Base-by-base conservation (phyloP, 148 eudicot species). In the Nepenthes mirabilis region DNA sequence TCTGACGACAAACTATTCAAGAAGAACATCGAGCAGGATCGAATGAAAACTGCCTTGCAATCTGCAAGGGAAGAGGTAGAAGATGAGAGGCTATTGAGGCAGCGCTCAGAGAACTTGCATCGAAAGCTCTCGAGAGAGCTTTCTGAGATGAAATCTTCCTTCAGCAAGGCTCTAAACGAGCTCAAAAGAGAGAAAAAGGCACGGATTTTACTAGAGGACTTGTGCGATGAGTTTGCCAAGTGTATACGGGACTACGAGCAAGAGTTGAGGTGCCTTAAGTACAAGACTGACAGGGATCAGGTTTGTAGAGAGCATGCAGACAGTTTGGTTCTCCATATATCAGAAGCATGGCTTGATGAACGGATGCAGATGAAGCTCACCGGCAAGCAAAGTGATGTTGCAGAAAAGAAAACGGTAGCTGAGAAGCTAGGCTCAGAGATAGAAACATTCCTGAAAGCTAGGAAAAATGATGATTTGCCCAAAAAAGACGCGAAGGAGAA, bases 271-370 rank as follows among this genome's bases (percentile, higher is more conserved):
- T 72, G 71, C 13, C 13, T 78, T 43, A 83, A 77, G 61, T 76
- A 76, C 52, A 83, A 73, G 55, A 74, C 68, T 10, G 76, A 75
- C 34, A 77, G 72, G 55, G 83, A 82, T 55, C 72, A 62, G 23
- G 52, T 60, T 58, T 65, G 55, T 34, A 73, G 68, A 61, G 89
- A 79, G 40, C 69, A 67, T 34, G 75, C 70, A 43, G 88, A 91
- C 69, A 72, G 83, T 47, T 69, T 88, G 58, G 76, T 83, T 60
- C 83, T 91, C 43, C 96, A 85, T 69, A 72, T 91, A 76, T 88
- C 97, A 1, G 96, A 91, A 80, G 87, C 94, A n/a, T 91, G 97
- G 97, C 65, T 91, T 52, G 97, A 91, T 63, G 96, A 85, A 57
- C 73, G 97, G 51, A 71, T 79, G 69, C 97, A 88, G 55, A 81